Base-by-base conservation (phyloP, 2,329 filamentous ascomycete genomes). In the Colletotrichum sp. region DNA sequence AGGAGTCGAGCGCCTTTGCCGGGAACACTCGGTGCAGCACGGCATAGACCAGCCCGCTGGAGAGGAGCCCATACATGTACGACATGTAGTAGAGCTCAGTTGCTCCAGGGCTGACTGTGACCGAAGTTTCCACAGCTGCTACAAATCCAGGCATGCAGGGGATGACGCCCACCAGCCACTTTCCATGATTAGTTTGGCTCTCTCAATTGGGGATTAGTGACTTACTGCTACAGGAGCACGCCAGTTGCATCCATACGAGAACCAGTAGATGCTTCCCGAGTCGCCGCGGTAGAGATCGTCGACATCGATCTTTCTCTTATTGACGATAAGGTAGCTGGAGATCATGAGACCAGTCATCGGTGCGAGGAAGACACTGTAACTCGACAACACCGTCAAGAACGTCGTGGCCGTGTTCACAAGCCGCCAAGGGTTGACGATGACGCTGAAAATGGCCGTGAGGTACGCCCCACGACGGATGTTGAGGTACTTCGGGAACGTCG, bases 111-210 rank as follows among this genome's bases (percentile, higher is more conserved):
- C 82, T 77, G 0, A 87, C 80, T 1, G 55, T 76, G 8, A 84
- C 78, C 3, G 4, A 78, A 1, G 75, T 55, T 62, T 84, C 82
- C 13, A 87, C 81, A 5, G 84, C 81, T 3, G 82, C 81, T 8
- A 86, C 78, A 71, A 87, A 86, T 15, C 86, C 86, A 0, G 86
- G 85, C 63, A 87, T 74, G 5, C 80, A 81, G 1, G 86, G 86
- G 0, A 78, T 80, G 5, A 84, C 82, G 6, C 84, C 84, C 24
- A 82, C 76, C 24, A 82, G 70, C 83, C 86, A 87, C 82, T 86
- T 34, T 11, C 5, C 9, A 12, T 12, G 12, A 33, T 74, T 33
- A 74, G 73, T 31, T 18, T 27, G n/a, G 69, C 3, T 69, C 1
- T 9, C 21, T 51, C 9, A 2, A 38, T 15, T 43, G 5, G 38